Evolutionary conservation across 805 yeast species (phyloP).

Genomic region (Candida insectalens): DNA sequence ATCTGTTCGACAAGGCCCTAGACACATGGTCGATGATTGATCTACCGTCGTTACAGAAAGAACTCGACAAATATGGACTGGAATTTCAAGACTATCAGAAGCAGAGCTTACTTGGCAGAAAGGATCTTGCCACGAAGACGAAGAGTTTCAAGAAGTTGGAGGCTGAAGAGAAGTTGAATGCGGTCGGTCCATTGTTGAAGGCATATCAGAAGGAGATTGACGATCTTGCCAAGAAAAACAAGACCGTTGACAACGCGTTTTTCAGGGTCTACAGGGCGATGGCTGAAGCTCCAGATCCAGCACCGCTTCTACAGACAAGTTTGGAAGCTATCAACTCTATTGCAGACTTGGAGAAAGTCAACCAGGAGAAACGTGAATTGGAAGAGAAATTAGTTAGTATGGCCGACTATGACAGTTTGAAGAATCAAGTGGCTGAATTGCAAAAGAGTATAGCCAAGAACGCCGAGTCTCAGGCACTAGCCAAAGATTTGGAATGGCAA

Average conservation of each 20-base stretch:
- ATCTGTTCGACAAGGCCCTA: constrained; percentile 54
- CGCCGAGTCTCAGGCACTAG: constrained; percentile 42
- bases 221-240: constrained; percentile 64
- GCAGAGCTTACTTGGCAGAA: constrained; percentile 58
- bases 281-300: constrained; percentile 92
- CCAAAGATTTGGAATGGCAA: constrained; percentile 66
- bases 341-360: constrained; percentile 41
- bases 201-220: constrained; percentile 87
- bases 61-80: constrained; percentile 65
- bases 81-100: constrained; percentile 65
- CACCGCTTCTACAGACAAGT: constrained; percentile 64
- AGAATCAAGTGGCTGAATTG: constrained; percentile 42
- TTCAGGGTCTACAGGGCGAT: constrained; percentile 65
- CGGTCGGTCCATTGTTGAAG: constrained; percentile 58
- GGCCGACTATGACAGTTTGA: constrained; percentile 75
- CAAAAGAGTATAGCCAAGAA: constrained; percentile 53
- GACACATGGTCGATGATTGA: constrained; percentile 71
- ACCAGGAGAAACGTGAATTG: constrained; percentile 38
- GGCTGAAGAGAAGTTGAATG: constrained; percentile 56
- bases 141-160: constrained; percentile 70
- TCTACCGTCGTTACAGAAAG: constrained; percentile 58
- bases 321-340: constrained; percentile 44
- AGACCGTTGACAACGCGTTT: constrained; percentile 62
- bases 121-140: constrained; percentile 73
- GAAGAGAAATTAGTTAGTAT: constrained; percentile 50